Base-by-base conservation (phyloP, 208 protist genomes). In the Acanthamoeba healyi region DNA sequence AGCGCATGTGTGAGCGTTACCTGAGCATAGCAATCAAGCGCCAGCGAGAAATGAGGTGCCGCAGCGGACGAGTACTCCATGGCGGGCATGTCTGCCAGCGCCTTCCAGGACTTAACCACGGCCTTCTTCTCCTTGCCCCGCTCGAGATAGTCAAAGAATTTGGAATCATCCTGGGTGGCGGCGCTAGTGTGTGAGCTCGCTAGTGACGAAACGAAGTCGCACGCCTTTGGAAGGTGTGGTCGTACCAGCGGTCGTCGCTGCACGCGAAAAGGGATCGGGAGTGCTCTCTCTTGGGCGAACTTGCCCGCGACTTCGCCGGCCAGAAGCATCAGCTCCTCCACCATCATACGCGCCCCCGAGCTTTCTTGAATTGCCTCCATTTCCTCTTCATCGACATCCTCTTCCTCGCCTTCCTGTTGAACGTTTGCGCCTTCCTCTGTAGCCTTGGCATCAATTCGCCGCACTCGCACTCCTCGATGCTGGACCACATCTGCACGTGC, bases 291-390 rank as follows among this genome's bases (percentile, higher is more conserved):
- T 7, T n/a, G 38, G 22, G 79, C 79, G 49, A 87, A 87, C 44
- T 4, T 51, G 46, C 40, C 79, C 5, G 79, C 79, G 40, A 87
- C 42, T 29, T 87, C 79, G 46, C 79, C 79, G 24, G 79, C 40
- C 4, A 87, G 49, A 29, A 87, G 51, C 79, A 87, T 87, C 40
- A 87, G 15, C 79, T 87, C 79, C 79, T 87, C 79, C 7, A 87
- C 79, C 40, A 87, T 54, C 49, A 87, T 87, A 22, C 70, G 70
- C n/a, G 70, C 70, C 10, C 70, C 70, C 38, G 10, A 9, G 70
- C 38, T 42, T n/a, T 79, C 70, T 32, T 79, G 10, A 4, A 44
- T 9, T 4, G 29, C 70, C 38, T 79, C 49, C 49, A 54, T 7
- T 10, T 32, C 17, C 38, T 42, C 70, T 4, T 36, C 70, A 79